phyloP scores from a whole-genome alignment of 2,329 filamentous ascomycete genomes.

The Hypoxylon sp. region DNA sequence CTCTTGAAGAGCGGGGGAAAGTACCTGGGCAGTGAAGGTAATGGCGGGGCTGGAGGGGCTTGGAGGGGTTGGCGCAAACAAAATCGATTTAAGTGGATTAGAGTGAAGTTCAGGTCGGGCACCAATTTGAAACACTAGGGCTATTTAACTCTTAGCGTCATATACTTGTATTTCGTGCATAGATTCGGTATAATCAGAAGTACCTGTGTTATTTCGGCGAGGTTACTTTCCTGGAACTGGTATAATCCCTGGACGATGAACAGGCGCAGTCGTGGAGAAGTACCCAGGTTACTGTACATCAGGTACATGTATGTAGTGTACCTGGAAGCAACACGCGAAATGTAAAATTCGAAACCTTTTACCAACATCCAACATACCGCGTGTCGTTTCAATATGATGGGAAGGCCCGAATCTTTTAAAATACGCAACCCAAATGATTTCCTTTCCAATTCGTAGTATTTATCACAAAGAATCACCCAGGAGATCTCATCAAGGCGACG shows the following conservation, averaged over 20 bases:
- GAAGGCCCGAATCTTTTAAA: slow-evolving; percentile 32
- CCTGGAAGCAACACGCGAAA: slow-evolving; percentile 12
- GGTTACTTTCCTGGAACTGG: slow-evolving; percentile 1
- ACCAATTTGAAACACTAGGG: slow-evolving; percentile 36
- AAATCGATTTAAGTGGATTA: slow-evolving; percentile 11
- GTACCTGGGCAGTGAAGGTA: slow-evolving; percentile 4
- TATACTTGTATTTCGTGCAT: slow-evolving; percentile 12
- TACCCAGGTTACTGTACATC: slow-evolving; percentile 3
- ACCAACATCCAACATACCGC: slow-evolving; percentile 2
- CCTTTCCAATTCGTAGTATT: slow-evolving; percentile 11
- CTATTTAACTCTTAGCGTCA: slow-evolving; percentile 20
- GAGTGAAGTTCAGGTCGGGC: slow-evolving; percentile 29
- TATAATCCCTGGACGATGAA: slow-evolving; percentile 3
- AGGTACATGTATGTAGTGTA: slow-evolving; percentile 2
- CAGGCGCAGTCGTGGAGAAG: slow-evolving; percentile 13
- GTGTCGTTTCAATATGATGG: slow-evolving; percentile 11
- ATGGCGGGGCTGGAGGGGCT: slow-evolving; percentile 37
- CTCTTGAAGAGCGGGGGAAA: slow-evolving; percentile 19
- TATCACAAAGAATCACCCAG: slow-evolving; percentile 17
- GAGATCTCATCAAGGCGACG: slow-evolving; percentile 12
- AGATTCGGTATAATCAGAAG: background rate
- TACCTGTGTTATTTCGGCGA: slow-evolving; percentile 19
- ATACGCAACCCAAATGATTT: slow-evolving; percentile 1
- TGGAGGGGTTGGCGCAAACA: slow-evolving; percentile 33
- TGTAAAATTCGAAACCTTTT: slow-evolving; percentile 1